Conservation (phyloP, 352 stramenopile species). For the Pythium vanterpoolii region DNA sequence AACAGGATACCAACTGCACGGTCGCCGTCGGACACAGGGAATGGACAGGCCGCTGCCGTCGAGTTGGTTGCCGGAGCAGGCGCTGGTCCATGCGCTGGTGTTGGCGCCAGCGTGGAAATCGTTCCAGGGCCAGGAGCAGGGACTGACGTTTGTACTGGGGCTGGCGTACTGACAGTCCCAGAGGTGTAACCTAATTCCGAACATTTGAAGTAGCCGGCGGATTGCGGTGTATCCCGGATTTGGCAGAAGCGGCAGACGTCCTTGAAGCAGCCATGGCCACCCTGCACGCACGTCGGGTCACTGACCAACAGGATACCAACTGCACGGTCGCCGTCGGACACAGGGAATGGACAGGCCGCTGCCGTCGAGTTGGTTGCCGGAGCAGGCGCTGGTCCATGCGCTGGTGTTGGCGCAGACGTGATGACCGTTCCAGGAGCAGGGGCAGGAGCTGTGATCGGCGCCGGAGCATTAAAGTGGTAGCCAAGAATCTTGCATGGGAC, state of each 20-base stretch:
- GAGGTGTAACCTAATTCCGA: background rate
- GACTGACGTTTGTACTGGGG: background rate
- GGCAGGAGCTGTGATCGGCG: background rate
- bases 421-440: background rate
- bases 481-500: conserved; percentile 10
- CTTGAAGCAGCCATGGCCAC: conserved; percentile 22
- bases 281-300: conserved; percentile 20
- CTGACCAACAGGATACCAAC: conserved; percentile 19
- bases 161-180: background rate
- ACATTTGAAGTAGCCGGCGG: background rate
- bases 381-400: background rate
- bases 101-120: background rate
- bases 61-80: background rate
- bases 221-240: background rate
- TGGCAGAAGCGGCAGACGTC: conserved; percentile 14
- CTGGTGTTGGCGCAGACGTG: background rate
- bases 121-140: background rate
- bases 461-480: no score
- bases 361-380: background rate
- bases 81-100: background rate
- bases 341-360: conserved; percentile 3
- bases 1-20: background rate
- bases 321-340: conserved; percentile 17
- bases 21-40: conserved; percentile 10
- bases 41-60: background rate